Base-by-base conservation (phyloP, 179 eudicot genomes). In the Monotropa hypopitys region DNA sequence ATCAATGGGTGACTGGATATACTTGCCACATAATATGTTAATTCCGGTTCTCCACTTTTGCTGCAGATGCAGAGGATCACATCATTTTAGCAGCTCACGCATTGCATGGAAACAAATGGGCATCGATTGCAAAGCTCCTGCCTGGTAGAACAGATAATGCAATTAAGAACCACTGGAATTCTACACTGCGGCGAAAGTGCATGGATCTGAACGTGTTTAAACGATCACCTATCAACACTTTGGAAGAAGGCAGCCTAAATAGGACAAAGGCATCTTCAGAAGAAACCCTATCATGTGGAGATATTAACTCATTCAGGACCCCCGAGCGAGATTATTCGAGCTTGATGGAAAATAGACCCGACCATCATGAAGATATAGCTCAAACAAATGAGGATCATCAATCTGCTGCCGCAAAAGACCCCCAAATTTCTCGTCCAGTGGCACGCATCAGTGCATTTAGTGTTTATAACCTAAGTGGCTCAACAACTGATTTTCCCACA, bases 81-180 rank as follows among this genome's bases (percentile, higher is more conserved):
- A 84, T 84, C 71, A 88, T 91, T 47, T 72, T 90, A 47, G 74
- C 86, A 21, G 92, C 98, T 28, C 97, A 93, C 81, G 90, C 87
- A 46, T 62, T 84, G 67, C 92, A 92, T 72, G 96, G 98, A 56
- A 93, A 91, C 84, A 93, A 88, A 88, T 93, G 97, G 98, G 94
- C 98, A 0, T 72, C 77, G 32, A 91, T 93, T 70, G 92, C 97
- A 12, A 93, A 89, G 79, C 88, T 93, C 73, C 83, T 93, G 45
- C 91, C 89, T 0, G 98, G 98, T 53, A 85, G 98, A 88, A 93
- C 97, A 23, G 98, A 91, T 47, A 91, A 93, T 77, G 91, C 97
- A 69, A 91, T 93, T 70, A 91, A 93, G 79, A 93, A 93, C 78
- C 98, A 93, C 77, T 93, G 98, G 98, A 93, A 93, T 84, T 90